Evolutionary conservation across 2,329 filamentous ascomycete species (phyloP).

Genomic region (Ceratocystis destructans): DNA sequence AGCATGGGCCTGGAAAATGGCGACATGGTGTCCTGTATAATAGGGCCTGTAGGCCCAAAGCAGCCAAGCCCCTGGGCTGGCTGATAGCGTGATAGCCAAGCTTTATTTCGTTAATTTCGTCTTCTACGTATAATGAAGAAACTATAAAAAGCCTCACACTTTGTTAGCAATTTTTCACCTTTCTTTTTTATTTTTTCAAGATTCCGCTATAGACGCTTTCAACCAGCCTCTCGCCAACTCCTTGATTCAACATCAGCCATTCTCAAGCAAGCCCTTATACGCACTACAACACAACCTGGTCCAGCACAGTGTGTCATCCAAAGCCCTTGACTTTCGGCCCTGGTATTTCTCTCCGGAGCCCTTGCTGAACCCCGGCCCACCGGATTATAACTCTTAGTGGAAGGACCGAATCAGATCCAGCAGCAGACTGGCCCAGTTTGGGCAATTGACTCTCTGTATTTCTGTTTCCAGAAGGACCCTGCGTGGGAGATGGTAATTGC

Average conservation of each 20-base stretch:
- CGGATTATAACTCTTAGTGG: not conserved
- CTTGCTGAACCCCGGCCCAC: not conserved
- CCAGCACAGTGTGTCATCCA: not conserved
- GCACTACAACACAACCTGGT: too few species aligned
- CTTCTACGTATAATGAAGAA: not conserved
- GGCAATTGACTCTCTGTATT: not conserved
- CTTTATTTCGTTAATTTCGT: not conserved
- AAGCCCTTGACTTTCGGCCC: not conserved
- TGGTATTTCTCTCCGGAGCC: not conserved
- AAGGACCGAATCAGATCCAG: not conserved
- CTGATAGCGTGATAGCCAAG: not conserved
- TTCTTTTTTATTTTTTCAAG: not conserved
- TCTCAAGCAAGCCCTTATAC: not conserved
- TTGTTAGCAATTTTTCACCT: not conserved
- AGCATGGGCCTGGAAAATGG: too few species aligned
- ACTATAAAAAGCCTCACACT: not conserved
- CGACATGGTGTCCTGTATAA: too few species aligned
- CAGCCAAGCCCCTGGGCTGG: not conserved
- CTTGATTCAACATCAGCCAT: conserved; percentile 2
- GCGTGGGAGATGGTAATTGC: not conserved
- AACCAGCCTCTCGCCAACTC: not conserved
- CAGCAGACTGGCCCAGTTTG: not conserved
- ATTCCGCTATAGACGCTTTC: not conserved
- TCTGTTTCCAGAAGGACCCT: not conserved
- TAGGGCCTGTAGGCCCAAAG: not conserved